Percentiles rank a stretch among this genome's conserved stretches.
These are phyloP conservation scores for Stramenopiles sp. DNA, from an alignment of 352 stramenopile species.

Conservation along the genomic window DNA sequence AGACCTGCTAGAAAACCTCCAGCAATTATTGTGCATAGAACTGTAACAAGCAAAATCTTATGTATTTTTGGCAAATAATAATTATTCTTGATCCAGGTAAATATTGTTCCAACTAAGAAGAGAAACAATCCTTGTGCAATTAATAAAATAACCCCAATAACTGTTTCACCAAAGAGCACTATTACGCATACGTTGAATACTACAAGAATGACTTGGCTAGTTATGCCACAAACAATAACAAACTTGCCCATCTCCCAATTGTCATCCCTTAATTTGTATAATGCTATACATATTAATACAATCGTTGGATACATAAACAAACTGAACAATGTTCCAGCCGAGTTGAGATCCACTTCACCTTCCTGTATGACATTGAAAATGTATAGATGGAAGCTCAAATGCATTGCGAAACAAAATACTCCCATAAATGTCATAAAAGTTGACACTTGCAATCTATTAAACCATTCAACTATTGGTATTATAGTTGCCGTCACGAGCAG, in stretches of 20 bases:
- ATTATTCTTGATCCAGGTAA: not conserved
- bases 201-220: not conserved
- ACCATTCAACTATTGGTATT: not conserved
- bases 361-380: not conserved
- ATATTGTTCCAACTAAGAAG: not conserved
- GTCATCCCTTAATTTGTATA: not conserved
- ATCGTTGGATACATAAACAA: not conserved
- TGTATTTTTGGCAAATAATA: not conserved
- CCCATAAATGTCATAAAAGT: not conserved
- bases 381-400: not conserved
- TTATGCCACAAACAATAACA: not conserved
- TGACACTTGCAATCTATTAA: not conserved
- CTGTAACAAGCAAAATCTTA: not conserved
- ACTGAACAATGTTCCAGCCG: not conserved
- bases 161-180: not conserved
- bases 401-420: not conserved
- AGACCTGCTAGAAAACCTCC: not conserved
- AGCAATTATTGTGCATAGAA: not conserved
- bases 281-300: not conserved
- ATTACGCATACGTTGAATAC: not conserved
- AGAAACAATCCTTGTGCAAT: not conserved
- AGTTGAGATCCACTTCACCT: not conserved
- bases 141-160: not conserved
- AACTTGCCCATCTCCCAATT: not conserved
- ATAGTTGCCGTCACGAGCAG: not conserved